Percentiles rank a stretch among this genome's conserved stretches.
phyloP scores from a whole-genome alignment of 345 rosid species.

The Angophora floribunda region DNA sequence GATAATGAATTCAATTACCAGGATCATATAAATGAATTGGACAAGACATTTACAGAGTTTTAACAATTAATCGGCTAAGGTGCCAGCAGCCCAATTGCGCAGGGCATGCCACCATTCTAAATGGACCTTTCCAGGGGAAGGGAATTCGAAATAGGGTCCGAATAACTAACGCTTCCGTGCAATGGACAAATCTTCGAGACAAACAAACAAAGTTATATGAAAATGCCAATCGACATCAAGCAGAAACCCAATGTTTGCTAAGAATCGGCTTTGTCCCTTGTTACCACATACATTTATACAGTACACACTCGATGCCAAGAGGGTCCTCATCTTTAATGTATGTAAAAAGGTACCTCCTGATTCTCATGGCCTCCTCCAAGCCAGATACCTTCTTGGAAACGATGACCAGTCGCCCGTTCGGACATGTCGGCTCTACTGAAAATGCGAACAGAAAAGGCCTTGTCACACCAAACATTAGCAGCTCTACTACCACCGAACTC shows the following conservation, averaged over 20 bases:
- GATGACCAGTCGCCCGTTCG: constrained; percentile 13
- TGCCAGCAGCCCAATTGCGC: background rate
- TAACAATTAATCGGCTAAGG: background rate
- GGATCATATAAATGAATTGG: background rate
- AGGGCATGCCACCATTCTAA: background rate
- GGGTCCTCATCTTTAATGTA: background rate
- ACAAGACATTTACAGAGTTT: background rate
- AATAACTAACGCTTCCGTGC: background rate
- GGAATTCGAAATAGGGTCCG: background rate
- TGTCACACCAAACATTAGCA: background rate
- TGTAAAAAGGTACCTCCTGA: constrained; percentile 31
- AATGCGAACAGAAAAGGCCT: background rate
- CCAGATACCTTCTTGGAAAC: constrained; percentile 46
- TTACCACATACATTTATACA: background rate
- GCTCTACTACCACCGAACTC: background rate
- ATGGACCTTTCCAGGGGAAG: background rate
- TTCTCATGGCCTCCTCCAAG: constrained; percentile 68
- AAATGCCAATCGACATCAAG: background rate
- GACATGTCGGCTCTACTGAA: background rate
- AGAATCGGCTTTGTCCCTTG: background rate
- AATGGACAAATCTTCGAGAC: background rate
- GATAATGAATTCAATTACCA: background rate
- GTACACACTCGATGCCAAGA: background rate
- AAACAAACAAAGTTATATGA: background rate
- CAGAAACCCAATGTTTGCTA: background rate